A percentile compares a stretch with the other conserved stretches of the same genome.
phyloP scores from a whole-genome alignment of 345 rosid genomes.

The Citrus sp. region DNA sequence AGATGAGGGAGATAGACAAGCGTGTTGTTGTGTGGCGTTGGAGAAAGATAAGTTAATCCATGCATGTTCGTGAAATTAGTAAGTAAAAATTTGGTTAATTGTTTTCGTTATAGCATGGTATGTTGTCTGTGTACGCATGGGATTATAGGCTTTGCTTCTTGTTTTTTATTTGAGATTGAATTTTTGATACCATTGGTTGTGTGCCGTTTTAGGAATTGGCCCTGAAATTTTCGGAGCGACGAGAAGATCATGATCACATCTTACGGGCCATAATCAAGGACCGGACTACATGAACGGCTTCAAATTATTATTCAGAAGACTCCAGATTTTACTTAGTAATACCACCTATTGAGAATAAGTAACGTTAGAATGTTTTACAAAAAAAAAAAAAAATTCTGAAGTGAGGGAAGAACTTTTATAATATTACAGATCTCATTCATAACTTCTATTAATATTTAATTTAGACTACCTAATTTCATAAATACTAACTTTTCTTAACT shows the following conservation, averaged over 20 bases:
- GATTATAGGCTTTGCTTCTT: not conserved
- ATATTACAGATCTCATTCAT: too few relatives aligned
- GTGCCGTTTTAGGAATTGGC: not conserved
- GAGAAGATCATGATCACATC: not conserved
- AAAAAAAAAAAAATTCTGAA: too few relatives aligned
- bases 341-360: too few relatives aligned
- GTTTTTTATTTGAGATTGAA: not conserved
- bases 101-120: not conserved
- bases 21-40: slow-evolving; percentile 9
- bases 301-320: not conserved
- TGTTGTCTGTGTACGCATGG: not conserved
- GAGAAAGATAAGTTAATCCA: slow-evolving; percentile 21
- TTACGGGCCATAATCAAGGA: not conserved
- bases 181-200: too few relatives aligned
- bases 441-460: too few relatives aligned
- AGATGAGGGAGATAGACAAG: slow-evolving; percentile 29
- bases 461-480: not conserved
- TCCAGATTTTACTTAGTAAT: too few relatives aligned
- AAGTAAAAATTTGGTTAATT: too few relatives aligned
- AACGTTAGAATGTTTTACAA: too few relatives aligned
- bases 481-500: not conserved
- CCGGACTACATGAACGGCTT: not conserved
- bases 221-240: not conserved
- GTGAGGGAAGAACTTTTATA: too few relatives aligned
- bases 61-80: slow-evolving; percentile 16